Conservation (phyloP, 371 early-diverging fungal genomes). For the Apophysomyces variabilis region DNA sequence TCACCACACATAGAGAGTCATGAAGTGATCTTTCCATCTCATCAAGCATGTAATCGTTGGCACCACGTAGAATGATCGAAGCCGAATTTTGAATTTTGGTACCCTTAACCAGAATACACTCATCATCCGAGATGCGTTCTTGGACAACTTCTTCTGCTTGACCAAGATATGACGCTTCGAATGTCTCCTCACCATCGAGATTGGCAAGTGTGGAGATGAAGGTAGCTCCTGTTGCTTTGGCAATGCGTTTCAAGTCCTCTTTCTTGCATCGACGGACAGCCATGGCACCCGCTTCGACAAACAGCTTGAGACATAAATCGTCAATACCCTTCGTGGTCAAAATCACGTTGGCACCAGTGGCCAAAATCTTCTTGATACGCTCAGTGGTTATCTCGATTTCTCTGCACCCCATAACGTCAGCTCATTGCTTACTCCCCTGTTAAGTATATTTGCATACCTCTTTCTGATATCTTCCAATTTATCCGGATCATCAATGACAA, state of each 20-base stretch:
- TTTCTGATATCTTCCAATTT: constrained; percentile 98
- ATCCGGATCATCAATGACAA: constrained; percentile 98
- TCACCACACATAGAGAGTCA: constrained; percentile 98
- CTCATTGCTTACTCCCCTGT: background rate
- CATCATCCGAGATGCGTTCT: constrained; percentile 97
- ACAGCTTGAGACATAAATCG: constrained; percentile 97
- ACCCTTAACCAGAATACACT: constrained; percentile 96
- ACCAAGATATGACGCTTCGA: constrained; percentile 58
- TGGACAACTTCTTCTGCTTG: constrained; percentile 73
- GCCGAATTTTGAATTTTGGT: constrained; percentile 90
- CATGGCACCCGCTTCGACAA: constrained; percentile 94
- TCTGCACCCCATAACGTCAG: constrained; percentile 37
- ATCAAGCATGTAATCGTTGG: constrained; percentile 99
- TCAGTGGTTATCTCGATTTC: constrained; percentile 97
- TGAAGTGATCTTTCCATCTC: constrained; percentile 99
- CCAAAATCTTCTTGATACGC: constrained; percentile 95
- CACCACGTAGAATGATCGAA: constrained; percentile 98
- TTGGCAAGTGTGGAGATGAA: constrained; percentile 97
- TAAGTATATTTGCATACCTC: constrained; percentile 51
- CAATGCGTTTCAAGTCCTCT: constrained; percentile 98
- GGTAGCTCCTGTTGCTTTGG: constrained; percentile 97
- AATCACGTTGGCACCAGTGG: constrained; percentile 98
- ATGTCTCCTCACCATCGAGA: constrained; percentile 97
- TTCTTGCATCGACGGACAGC: constrained; percentile 97
- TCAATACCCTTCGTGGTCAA: constrained; percentile 99